Evolutionary conservation across 768 basidiomycete species (phyloP), one percentile per base, ranked within the genome.

Genomic region (Russula emetica): DNA sequence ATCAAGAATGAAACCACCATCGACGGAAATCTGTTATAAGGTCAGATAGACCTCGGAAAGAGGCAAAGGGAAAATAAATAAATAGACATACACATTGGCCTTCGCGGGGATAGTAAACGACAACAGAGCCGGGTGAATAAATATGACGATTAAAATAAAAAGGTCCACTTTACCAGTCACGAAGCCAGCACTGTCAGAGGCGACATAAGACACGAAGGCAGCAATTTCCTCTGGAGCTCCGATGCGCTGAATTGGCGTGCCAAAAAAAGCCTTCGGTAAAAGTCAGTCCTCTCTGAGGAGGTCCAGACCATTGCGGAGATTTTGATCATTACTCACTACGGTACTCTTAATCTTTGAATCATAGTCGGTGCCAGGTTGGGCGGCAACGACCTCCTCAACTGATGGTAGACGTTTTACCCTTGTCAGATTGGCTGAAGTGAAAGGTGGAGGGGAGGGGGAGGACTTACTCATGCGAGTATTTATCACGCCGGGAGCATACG

Each of bases 401-500:
- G 30, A 34, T 7, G 24, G 44, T n/a, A 38, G 22, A 54, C 4
- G 2, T 2, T 44, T 44, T 14, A 24, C 26, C 20, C 24, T 30
- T 32, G 28, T n/a, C 11, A 50, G 32, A 57, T 36, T 18, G 9
- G 14, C 16, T n/a, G 16, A 36, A 4, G 42, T 14, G 6, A 18
- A 26, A 45, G n/a, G n/a, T n/a, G n/a, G n/a, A n/a, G 24, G 8
- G 30, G 7, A 16, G 26, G 24, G 10, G 4, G 30, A n/a, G 26
- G 18, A 47, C 70, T 40, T 34, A 71, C 70, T 5, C 69, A 71
- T 57, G 18, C 11, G n/a, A n/a, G 70, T 70, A 28, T 66, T 53
- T 9, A 67, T 53, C 34, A 44, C 18, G 2, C 71, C 70, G 7
- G 71, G 70, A 5, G 70, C 69, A 34, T 70, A 71, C 13, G 70